A percentile compares a stretch with the other conserved stretches of the same genome.
Conservation (phyloP, 73 alveolate species). For the Tetrahymena borealis region DNA sequence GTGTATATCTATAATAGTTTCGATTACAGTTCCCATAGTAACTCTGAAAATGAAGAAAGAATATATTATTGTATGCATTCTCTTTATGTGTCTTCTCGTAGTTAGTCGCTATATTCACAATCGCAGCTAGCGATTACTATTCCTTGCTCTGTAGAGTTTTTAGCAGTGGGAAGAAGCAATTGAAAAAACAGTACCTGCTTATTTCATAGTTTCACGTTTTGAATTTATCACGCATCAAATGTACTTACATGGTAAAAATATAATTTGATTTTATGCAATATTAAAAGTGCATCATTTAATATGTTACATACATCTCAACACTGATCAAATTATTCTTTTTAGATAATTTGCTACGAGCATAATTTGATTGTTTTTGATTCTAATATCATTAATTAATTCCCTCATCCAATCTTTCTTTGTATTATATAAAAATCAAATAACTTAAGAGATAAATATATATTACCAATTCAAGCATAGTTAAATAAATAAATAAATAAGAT, state of each 20-base stretch:
- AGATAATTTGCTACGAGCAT: no score
- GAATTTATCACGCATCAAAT: not conserved
- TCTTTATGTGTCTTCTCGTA: not conserved
- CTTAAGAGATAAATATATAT: no score
- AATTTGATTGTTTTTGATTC: no score
- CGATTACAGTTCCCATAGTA: not conserved
- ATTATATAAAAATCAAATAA: no score
- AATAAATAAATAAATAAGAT: no score
- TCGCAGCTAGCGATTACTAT: not conserved
- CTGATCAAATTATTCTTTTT: not conserved
- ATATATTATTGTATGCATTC: not conserved
- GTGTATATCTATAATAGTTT: not conserved
- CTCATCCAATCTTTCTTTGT: no score
- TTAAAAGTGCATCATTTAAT: not conserved
- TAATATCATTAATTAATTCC: no score
- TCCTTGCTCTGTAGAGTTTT: not conserved
- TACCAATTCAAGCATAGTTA: no score
- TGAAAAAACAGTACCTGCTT: not conserved
- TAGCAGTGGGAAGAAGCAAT: not conserved
- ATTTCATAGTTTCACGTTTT: not conserved
- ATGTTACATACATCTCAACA: not conserved
- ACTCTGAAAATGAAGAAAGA: not conserved
- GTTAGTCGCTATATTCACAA: not conserved
- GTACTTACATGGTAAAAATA: not conserved
- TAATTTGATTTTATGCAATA: not conserved